phyloP scores from a whole-genome alignment of 2,329 filamentous ascomycete genomes.

The Cladosporium austrohemisphaericum region DNA sequence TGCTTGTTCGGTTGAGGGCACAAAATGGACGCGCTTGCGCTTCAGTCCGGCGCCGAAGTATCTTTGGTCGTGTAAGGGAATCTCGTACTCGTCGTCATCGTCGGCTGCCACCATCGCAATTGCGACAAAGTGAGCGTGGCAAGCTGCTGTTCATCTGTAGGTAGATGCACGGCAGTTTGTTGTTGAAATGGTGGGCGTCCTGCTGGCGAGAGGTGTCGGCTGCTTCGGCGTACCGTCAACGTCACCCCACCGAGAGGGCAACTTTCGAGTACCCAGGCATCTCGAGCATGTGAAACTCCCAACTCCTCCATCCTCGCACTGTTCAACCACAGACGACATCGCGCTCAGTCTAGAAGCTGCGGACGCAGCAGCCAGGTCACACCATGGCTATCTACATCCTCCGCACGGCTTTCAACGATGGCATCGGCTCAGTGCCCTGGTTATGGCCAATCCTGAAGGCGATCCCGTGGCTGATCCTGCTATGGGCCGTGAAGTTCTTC shows the following conservation, averaged over 20 bases:
- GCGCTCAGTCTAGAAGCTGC: neutral
- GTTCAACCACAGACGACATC: neutral
- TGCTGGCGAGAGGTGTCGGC: no score
- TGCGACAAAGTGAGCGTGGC: neutral
- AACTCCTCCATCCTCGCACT: neutral
- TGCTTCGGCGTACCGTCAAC: neutral
- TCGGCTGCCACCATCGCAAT: conserved; percentile 3
- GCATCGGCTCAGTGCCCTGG: conserved; percentile 47
- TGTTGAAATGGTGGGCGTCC: no score
- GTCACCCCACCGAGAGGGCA: no score
- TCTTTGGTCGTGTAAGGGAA: conserved; percentile 56
- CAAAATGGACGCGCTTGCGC: conserved; percentile 58
- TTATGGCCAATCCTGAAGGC: conserved; percentile 43
- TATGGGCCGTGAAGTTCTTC: conserved; percentile 67
- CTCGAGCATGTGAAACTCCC: conserved; percentile 2
- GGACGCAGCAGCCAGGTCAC: conserved; percentile 25
- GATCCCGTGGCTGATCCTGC: conserved; percentile 48
- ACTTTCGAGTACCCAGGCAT: no score
- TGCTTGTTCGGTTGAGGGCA: conserved; percentile 42
- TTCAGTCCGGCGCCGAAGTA: conserved; percentile 62
- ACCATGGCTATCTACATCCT: conserved; percentile 65
- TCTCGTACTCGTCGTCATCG: conserved; percentile 55
- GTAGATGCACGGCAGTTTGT: no score
- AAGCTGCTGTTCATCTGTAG: neutral
- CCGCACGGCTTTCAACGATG: conserved; percentile 51